phyloP scores from a whole-genome alignment of 495 filamentous ascomycete species.

The Penicillium bialowiezense region DNA sequence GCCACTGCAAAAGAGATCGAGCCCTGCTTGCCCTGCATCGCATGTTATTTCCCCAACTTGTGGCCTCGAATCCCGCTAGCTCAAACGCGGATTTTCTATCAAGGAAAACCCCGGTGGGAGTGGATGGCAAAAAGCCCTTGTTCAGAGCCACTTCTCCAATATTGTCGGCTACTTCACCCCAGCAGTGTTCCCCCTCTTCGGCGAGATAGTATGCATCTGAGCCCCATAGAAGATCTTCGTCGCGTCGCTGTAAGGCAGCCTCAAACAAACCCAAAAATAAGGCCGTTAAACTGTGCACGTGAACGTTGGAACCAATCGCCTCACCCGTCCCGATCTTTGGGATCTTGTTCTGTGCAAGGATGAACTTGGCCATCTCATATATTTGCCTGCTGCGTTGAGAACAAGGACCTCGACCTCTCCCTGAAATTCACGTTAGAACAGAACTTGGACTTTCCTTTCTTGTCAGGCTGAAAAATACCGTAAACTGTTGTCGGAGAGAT shows the following conservation, averaged over 20 bases:
- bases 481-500: constrained; percentile 67
- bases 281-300: no score
- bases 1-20: constrained; percentile 54
- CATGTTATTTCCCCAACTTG: constrained; percentile 3
- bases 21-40: constrained; percentile 10
- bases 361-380: constrained; percentile 44
- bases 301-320: constrained; percentile 17
- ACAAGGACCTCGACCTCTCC: constrained; percentile 54
- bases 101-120: constrained; percentile 36
- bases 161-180: constrained; percentile 52
- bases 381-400: constrained; percentile 59
- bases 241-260: constrained; percentile 41
- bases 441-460: no score
- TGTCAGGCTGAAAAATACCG: constrained; percentile 32
- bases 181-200: constrained; percentile 57
- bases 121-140: constrained; percentile 49
- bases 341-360: constrained; percentile 50
- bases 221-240: constrained; percentile 55
- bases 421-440: background rate
- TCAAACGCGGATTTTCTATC: background rate
- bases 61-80: constrained; percentile 2
- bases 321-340: constrained; percentile 52
- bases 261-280: constrained; percentile 31
- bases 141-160: constrained; percentile 52
- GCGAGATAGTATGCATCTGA: constrained; percentile 61